Evolutionary conservation across 2,329 filamentous ascomycete genomes (phyloP).

Genomic region (Alternaria panax): DNA sequence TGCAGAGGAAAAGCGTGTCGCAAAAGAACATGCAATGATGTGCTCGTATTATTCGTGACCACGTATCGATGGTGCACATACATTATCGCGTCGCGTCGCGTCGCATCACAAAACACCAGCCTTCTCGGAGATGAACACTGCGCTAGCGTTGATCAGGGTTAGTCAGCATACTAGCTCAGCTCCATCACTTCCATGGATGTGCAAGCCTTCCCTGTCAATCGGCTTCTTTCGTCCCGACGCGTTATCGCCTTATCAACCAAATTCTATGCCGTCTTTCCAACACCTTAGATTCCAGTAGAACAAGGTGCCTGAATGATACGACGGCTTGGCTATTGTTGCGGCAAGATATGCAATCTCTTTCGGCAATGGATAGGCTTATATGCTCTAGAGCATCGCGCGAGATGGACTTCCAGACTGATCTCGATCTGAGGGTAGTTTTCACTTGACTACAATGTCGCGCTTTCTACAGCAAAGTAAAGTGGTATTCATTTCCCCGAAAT

Average conservation of each 20-base stretch:
- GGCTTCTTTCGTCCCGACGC: conserved; percentile 11
- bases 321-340: not conserved
- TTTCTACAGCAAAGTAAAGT: conserved; percentile 24
- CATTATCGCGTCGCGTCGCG: not conserved
- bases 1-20: not conserved
- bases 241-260: conserved; percentile 4
- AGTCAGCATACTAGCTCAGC: not conserved
- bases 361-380: not conserved
- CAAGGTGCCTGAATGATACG: not conserved
- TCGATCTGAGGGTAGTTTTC: not conserved
- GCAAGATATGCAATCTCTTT: not conserved
- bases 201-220: not conserved
- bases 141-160: not conserved
- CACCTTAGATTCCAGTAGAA: not conserved
- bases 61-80: not conserved
- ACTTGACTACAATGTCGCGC: conserved; percentile 7
- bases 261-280: not conserved
- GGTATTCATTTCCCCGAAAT: conserved; percentile 41
- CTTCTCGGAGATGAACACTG: not conserved
- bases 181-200: not conserved
- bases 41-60: not conserved
- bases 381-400: not conserved
- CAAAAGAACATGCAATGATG: not conserved
- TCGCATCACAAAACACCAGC: not conserved
- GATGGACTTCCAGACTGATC: not conserved